phyloP scores from a whole-genome alignment of 345 rosid genomes.

The Citropsis articulata region DNA sequence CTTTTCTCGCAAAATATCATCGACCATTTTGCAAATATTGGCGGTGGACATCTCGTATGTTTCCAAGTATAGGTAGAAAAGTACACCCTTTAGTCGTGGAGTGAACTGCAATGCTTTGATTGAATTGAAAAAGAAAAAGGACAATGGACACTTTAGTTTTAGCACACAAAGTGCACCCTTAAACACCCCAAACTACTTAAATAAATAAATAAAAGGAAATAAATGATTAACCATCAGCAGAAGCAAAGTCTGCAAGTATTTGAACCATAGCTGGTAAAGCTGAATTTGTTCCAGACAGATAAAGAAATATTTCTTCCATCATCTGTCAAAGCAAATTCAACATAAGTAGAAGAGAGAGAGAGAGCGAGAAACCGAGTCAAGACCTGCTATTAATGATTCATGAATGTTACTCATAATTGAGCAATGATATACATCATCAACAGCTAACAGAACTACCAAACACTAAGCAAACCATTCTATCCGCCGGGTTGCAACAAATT shows the following conservation, averaged over 20 bases:
- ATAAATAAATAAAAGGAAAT: conserved; percentile 13
- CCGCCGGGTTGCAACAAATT: background rate
- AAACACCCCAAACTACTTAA: conserved; percentile 2
- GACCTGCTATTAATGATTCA: background rate
- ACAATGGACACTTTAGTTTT: conserved; percentile 26
- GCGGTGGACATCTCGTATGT: conserved; percentile 81
- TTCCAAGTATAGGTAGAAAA: conserved; percentile 84
- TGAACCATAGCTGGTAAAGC: conserved; percentile 94
- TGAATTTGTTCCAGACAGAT: conserved; percentile 67
- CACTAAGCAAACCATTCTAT: background rate
- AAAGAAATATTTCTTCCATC: conserved; percentile 94
- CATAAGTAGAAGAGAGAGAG: background rate
- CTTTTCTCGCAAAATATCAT: conserved; percentile 1
- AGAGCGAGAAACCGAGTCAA: background rate
- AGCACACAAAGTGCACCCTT: conserved; percentile 24
- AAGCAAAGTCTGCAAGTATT: conserved; percentile 94
- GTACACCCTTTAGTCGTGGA: conserved; percentile 86
- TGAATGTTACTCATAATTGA: background rate
- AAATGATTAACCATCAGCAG: conserved; percentile 77
- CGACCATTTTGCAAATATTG: conserved; percentile 75
- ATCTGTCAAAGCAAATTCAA: conserved; percentile 51
- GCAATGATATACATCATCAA: background rate
- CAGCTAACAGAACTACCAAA: background rate
- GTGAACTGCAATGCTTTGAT: conserved; percentile 91
- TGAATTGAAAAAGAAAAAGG: conserved; percentile 25